These are phyloP conservation scores for Lichtheimia ramosa DNA, from an alignment of 371 early-diverging fungal species.

Conservation along the genomic window DNA sequence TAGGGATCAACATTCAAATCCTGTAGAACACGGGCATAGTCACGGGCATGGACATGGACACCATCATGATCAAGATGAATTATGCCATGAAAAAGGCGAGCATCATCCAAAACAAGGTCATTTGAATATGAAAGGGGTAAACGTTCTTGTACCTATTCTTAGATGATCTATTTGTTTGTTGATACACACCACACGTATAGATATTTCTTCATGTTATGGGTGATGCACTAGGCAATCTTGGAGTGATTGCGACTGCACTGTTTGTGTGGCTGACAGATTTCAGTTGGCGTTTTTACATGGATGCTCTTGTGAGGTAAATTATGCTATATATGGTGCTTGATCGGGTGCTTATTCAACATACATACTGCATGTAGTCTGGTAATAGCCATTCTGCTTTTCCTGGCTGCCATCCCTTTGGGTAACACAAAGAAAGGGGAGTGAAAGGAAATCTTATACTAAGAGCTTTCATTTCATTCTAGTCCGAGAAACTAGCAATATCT, in stretches of 20 bases:
- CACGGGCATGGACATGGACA: constrained; percentile 25
- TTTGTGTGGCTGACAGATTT: constrained; percentile 76
- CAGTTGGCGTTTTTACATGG: constrained; percentile 75
- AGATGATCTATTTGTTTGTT: not conserved
- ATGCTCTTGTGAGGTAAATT: constrained; percentile 62
- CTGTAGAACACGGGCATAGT: constrained; percentile 27
- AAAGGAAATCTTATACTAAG: too few relatives aligned
- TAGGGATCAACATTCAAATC: not conserved
- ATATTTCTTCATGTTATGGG: constrained; percentile 94
- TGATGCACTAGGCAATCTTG: constrained; percentile 92
- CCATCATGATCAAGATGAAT: constrained; percentile 25
- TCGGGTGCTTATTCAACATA: constrained; percentile 17
- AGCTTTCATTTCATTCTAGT: constrained; percentile 49
- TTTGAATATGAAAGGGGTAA: constrained; percentile 86
- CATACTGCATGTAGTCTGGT: constrained; percentile 18
- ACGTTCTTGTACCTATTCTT: not conserved
- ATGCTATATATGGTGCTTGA: constrained; percentile 62
- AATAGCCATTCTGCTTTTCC: constrained; percentile 40
- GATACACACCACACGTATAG: constrained; percentile 18
- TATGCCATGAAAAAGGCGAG: constrained; percentile 19
- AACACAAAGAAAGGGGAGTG: constrained; percentile 6
- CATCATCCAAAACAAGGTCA: constrained; percentile 38
- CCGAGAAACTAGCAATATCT: constrained; percentile 74
- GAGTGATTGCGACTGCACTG: constrained; percentile 84
- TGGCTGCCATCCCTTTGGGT: constrained; percentile 40